A percentile compares a stretch with the other conserved stretches of the same genome.
Conservation (phyloP, 169 alveolate genomes). For the Pseudocohnilembus persalinus region DNA sequence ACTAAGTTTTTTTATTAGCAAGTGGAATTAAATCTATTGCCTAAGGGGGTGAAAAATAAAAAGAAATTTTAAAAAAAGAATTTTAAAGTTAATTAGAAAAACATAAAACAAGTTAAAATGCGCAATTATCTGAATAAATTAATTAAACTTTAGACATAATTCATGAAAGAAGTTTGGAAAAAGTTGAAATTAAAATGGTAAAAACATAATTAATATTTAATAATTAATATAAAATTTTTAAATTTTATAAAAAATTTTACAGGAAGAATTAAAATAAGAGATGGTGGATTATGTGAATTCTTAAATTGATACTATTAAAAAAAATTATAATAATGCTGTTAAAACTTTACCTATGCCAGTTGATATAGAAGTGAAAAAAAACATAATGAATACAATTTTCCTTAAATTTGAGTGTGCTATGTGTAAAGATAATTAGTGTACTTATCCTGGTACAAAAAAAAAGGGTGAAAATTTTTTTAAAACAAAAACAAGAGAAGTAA, state of each 20-base stretch:
- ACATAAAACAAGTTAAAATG: too few species aligned
- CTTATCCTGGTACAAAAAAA: background rate
- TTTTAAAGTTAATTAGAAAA: background rate
- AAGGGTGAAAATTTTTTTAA: background rate
- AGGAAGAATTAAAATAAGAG: background rate
- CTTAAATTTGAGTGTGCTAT: background rate
- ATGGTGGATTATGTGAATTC: background rate
- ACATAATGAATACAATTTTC: background rate
- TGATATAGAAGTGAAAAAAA: background rate
- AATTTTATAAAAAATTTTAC: too few species aligned
- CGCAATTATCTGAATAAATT: background rate
- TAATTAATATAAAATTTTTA: too few species aligned
- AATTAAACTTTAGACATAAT: background rate
- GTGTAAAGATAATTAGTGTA: background rate
- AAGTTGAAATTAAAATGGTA: background rate
- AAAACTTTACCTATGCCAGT: background rate
- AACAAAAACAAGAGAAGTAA: background rate
- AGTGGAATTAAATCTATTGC: background rate
- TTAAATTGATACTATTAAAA: background rate
- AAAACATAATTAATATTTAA: too few species aligned
- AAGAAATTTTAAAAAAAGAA: too few species aligned
- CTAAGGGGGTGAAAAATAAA: background rate
- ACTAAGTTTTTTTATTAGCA: background rate
- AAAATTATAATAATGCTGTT: too few species aligned
- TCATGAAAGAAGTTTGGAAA: background rate